These are phyloP conservation scores for Spizellomyces punctatus DNA, from an alignment of 192 early-diverging fungal genomes.

Conservation along the genomic window DNA sequence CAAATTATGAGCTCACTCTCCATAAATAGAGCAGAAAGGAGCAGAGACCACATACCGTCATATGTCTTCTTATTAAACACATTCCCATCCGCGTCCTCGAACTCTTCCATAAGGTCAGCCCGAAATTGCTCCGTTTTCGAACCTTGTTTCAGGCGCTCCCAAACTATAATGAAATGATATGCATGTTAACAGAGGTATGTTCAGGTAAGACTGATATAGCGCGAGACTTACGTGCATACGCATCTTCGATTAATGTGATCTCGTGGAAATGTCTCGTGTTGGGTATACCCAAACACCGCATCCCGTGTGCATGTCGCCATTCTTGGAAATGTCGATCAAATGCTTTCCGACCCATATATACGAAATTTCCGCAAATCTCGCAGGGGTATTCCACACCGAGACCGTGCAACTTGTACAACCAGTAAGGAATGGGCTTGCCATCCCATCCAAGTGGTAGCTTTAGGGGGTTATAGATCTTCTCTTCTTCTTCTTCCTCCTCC, in stretches of 20 bases:
- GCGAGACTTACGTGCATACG: conserved; percentile 69
- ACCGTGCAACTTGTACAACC: conserved; percentile 97
- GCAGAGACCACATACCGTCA: conserved; percentile 40
- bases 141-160: conserved; percentile 79
- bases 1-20: background rate
- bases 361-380: conserved; percentile 94
- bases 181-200: background rate
- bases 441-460: conserved; percentile 97
- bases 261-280: conserved; percentile 91
- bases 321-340: conserved; percentile 97
- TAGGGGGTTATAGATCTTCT: conserved; percentile 94
- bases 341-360: conserved; percentile 95
- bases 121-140: conserved; percentile 68
- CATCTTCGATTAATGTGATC: conserved; percentile 89
- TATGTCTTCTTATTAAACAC: conserved; percentile 67
- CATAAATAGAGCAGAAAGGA: background rate
- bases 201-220: background rate
- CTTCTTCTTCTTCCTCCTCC: conserved; percentile 76
- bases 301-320: conserved; percentile 91
- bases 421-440: conserved; percentile 98
- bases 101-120: conserved; percentile 86
- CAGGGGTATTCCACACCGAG: conserved; percentile 92
- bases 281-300: conserved; percentile 90
- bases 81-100: conserved; percentile 74
- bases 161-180: conserved; percentile 58